Evolutionary conservation across 1,139 yeast species (phyloP), one percentile per base, ranked within the genome.

Genomic region (Scheffersomyces illinoinensis): DNA sequence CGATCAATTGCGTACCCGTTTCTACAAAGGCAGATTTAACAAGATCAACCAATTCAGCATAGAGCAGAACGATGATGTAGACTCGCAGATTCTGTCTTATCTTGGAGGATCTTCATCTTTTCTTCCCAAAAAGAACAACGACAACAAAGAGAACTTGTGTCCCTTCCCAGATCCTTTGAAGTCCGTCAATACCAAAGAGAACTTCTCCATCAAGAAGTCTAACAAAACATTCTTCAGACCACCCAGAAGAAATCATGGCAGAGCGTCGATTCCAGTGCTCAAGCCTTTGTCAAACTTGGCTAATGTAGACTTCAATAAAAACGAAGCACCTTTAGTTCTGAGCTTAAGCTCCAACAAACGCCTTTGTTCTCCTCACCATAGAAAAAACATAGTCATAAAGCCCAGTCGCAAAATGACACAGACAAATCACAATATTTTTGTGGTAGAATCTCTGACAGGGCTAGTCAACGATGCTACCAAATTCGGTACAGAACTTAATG

Each of bases 401-500:
- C 78, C 90, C 3, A 76, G 79, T 14, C 70, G 86, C 39, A 81
- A 77, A 61, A 66, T 74, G 55, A 64, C 69, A 46, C 71, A 71
- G 49, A 50, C 62, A 20, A 59, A 61, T 46, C 64, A 64, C 56
- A 80, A 64, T 64, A 87, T 87, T 57, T 81, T 83, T 65, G 73
- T 88, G 52, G 92, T 89, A 49, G 89, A 88, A 62, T 84, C 93
- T 2, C 85, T 88, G 69, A 86, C 88, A 26, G 93, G 93, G 0
- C 79, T 80, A 57, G 67, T 87, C 21, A 84, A 82, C 62, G 93
- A 89, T 68, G 93, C 93, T 7, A 89, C 93, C 4, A 85, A 84
- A 63, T 89, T 85, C 71, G 95, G 92, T 1, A 89, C 93, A 1
- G 93, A 89, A 69, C 79, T 89, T 54, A 89, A 89, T 68, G 83